Conservation (phyloP, 441 rosid species). For the Adansonia grandidieri region DNA sequence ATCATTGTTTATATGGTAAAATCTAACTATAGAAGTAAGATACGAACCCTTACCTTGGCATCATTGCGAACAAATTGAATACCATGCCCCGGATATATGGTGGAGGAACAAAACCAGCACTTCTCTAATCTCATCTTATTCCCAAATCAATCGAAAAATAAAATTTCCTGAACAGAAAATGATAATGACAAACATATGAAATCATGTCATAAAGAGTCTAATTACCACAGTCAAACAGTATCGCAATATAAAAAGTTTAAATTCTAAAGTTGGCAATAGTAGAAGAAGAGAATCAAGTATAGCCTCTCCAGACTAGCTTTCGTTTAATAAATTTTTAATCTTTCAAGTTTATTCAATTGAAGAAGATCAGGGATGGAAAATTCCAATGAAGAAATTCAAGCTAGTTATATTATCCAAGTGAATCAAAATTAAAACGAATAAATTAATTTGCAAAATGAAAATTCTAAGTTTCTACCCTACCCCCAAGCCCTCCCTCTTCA, state of each 20-base stretch:
- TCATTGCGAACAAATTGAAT: slow-evolving; percentile 94
- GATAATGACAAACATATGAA: not conserved
- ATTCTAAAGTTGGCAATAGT: not conserved
- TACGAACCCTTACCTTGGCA: slow-evolving; percentile 62
- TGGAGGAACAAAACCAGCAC: slow-evolving; percentile 97
- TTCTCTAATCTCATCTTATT: slow-evolving; percentile 75
- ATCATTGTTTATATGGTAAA: no score
- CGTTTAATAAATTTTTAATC: not conserved
- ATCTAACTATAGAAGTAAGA: not conserved
- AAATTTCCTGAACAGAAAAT: slow-evolving; percentile 11
- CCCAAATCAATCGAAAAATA: not conserved
- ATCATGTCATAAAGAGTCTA: not conserved
- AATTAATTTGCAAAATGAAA: not conserved
- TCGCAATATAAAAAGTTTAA: not conserved
- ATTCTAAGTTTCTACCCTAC: not conserved
- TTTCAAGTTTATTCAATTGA: not conserved
- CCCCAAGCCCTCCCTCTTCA: no score
- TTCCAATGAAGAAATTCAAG: not conserved
- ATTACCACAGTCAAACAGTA: not conserved
- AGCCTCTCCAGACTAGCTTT: not conserved
- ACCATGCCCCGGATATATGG: slow-evolving; percentile 93
- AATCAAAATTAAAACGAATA: not conserved
- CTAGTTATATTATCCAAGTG: not conserved
- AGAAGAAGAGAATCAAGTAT: not conserved
- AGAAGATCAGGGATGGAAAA: not conserved